phyloP scores from a whole-genome alignment of 805 yeast genomes.

The Alloascoidea africana region DNA sequence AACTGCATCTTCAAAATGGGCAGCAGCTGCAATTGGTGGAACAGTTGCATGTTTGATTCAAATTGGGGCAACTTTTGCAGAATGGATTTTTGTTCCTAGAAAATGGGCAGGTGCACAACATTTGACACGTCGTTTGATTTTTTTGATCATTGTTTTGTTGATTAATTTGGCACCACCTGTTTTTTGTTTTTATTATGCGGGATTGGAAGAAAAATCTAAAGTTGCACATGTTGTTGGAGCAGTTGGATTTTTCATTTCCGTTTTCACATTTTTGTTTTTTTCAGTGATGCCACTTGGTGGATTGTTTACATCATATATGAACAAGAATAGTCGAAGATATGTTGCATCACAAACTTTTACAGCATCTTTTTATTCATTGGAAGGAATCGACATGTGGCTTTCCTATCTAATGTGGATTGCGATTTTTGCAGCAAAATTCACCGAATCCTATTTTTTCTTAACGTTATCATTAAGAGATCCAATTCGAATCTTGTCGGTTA shows the following conservation, averaged over 20 bases:
- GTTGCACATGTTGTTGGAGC: conserved; percentile 70
- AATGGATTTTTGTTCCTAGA: conserved; percentile 95
- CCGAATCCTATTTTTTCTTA: conserved; percentile 89
- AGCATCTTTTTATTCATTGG: conserved; percentile 69
- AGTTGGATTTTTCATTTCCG: conserved; percentile 78
- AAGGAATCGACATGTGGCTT: conserved; percentile 90
- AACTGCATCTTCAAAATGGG: conserved; percentile 80
- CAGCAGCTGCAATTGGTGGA: conserved; percentile 89
- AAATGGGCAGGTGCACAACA: conserved; percentile 99
- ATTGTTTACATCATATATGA: conserved; percentile 86
- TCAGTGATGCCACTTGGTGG: conserved; percentile 96
- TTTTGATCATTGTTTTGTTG: conserved; percentile 48
- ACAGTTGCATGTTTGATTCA: conserved; percentile 70
- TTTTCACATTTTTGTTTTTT: conserved; percentile 73
- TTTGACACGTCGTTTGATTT: conserved; percentile 72
- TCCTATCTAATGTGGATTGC: conserved; percentile 83
- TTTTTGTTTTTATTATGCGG: conserved; percentile 73
- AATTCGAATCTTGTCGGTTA: conserved; percentile 72
- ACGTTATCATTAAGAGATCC: conserved; percentile 88
- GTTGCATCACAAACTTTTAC: conserved; percentile 94
- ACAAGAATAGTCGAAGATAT: conserved; percentile 72
- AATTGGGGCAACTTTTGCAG: conserved; percentile 75
- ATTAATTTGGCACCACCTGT: conserved; percentile 77
- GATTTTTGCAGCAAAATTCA: conserved; percentile 78
- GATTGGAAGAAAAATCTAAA: conserved; percentile 45